Percentiles rank a stretch among this genome's conserved stretches.
Evolutionary conservation across 129 eudicot species (phyloP).

Genomic region (Flaveria robusta): DNA sequence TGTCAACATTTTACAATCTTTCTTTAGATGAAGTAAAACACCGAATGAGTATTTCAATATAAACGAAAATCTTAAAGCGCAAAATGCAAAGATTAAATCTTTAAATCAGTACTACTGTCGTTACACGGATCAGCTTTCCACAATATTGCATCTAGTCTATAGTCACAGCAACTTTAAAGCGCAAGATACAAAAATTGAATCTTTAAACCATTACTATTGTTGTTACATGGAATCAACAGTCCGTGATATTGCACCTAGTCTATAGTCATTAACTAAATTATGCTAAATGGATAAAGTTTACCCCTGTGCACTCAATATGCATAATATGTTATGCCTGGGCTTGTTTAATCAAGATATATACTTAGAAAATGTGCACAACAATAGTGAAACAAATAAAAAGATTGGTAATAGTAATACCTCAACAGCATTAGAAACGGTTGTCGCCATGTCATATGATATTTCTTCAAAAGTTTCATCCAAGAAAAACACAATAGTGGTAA

Average conservation of each 20-base stretch:
- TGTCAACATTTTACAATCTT: not conserved
- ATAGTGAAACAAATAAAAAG: not conserved
- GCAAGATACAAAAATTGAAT: not conserved
- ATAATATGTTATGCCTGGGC: not conserved
- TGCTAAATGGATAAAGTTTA: not conserved
- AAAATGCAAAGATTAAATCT: not conserved
- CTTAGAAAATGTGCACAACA: not conserved
- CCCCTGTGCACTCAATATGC: not conserved
- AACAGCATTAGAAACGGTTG: conserved; percentile 93
- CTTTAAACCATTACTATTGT: conserved; percentile 2
- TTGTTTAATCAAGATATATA: not conserved
- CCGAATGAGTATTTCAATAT: not conserved
- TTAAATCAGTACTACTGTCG: not conserved
- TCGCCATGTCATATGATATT: conserved; percentile 92
- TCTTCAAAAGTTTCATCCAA: conserved; percentile 99
- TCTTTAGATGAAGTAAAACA: not conserved
- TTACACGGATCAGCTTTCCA: not conserved
- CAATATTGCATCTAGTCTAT: not conserved
- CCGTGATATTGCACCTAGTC: not conserved
- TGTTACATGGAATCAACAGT: not conserved
- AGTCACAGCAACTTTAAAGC: not conserved
- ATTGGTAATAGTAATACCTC: conserved; percentile 56
- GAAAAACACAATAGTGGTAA: conserved; percentile 92
- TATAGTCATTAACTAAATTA: not conserved
- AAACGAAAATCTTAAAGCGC: not conserved